Evolutionary conservation across 768 basidiomycete genomes (phyloP), one percentile per base, ranked within the genome.

Genomic region (Melanogaster broomeanus): DNA sequence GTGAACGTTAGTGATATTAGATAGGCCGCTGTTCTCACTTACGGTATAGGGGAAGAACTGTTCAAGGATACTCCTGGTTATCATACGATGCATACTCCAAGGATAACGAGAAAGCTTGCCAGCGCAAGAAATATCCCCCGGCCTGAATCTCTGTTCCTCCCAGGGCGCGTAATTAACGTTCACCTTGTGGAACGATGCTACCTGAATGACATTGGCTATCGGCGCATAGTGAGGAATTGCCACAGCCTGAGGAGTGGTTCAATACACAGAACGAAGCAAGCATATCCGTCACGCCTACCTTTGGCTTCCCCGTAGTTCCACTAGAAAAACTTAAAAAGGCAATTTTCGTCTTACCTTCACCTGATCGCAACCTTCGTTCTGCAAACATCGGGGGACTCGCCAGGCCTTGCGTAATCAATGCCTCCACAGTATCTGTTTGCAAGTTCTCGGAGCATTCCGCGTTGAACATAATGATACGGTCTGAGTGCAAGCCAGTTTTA

Each of bases 261-360:
- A 11, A 18, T 37, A 15, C 35, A 30, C 35, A 37, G 6, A 37
- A 10, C 16, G 16, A 37, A 18, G 35, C 6, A 37, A 18, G 6
- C 6, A 27, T 21, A 24, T 6, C 11, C 2, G 6, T 45, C 19
- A 15, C 16, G 13, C 48, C 15, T 44, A 80, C 82, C 77, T 88
- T 85, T 1, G 85, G 86, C 50, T 75, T 78, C 1, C 85, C 86
- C 5, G 85, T 88, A 0, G 86, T 88, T 13, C 83, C 83, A 28
- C 84, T 85, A 0, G 84, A 86, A 61, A 87, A 87, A 59, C 76
- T 80, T 33, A 86, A 66, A 53, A 86, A 80, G 0, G 86, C 86
- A 10, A 87, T 62, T 61, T 84, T 87, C 18, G 77, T 84, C 65
- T 75, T 84, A 7, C 71, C 83, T 64, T 87, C 85, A 5, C 83